Evolutionary conservation across 2,329 filamentous ascomycete genomes (phyloP), one percentile per base, ranked within the genome.

Genomic region (Microsporum ferrugineum): DNA sequence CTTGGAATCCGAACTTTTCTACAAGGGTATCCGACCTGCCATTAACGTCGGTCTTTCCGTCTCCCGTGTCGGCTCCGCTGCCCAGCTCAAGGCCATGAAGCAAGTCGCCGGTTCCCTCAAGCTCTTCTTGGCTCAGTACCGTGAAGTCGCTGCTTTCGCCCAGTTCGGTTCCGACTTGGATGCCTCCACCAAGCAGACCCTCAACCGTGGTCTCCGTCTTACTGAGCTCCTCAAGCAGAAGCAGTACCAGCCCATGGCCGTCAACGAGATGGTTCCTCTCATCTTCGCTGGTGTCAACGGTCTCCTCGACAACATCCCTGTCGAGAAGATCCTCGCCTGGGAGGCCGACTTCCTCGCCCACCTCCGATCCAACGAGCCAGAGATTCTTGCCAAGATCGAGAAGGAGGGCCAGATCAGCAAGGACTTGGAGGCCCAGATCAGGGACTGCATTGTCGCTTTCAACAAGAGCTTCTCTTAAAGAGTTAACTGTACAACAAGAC

Each of bases 41-140:
- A 99, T 99, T 80, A 99, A 99, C 86, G 94, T 99, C 88, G 94
- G 94, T 94, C 89, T 99, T 72, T 99, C 94, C 73, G 94, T 99
- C 72, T 99, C 94, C 71, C 94, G 94, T 89, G 94, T 99, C 87
- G 94, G 94, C 78, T 99, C 94, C 75, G 90, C 94, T 78, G 94
- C 94, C 77, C 94, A 99, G 86, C 86, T 97, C 79, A 99, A 97
- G 89, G 91, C 94, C 82, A 99, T 99, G 94, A 99, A 99, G 87
- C 94, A 99, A 85, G 94, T 99, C 72, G 94, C 94, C 75, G 94
- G 94, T 86, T 97, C 92, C 71, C 84, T 99, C 76, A 99, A 99
- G 87, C 91, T 99, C 72, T 99, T 97, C 91, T 89, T 99, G 88
- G 94, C 94, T 73, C 94, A 99, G 84, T 99, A 99, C 87, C 94